A percentile compares a stretch with the other conserved stretches of the same genome.
Conservation (phyloP, 2,329 filamentous ascomycete species). For the Juglanconis juglandina region DNA sequence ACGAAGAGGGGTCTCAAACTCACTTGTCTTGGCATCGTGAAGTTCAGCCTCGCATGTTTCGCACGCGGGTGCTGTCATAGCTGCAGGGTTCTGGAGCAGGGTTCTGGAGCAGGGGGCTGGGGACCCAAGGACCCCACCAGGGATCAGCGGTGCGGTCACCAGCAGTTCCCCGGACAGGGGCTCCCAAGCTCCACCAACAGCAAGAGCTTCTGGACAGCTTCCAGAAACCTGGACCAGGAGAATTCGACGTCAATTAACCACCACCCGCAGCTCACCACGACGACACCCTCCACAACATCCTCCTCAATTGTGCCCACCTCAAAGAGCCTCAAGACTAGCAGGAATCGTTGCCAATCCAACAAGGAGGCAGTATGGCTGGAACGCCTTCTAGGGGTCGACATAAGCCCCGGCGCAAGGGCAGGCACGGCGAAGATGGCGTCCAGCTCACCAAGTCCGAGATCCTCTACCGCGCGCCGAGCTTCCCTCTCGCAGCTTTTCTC, state of each 20-base stretch:
- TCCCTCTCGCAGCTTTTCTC: constrained; percentile 89
- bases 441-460: constrained; percentile 36
- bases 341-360: not conserved
- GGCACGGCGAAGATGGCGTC: constrained; percentile 40
- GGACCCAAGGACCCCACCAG: not conserved
- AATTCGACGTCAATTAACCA: not conserved
- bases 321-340: not conserved
- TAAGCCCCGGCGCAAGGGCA: constrained; percentile 57
- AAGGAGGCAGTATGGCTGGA: constrained; percentile 40
- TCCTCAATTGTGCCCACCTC: not conserved
- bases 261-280: constrained; percentile 2
- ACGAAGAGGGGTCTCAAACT: constrained; percentile 1
- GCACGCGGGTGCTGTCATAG: constrained; percentile 4
- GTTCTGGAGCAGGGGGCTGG: not conserved
- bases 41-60: not conserved
- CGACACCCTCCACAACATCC: not conserved
- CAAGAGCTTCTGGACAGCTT: constrained; percentile 16
- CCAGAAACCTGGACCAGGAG: constrained; percentile 5
- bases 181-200: not conserved
- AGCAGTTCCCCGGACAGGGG: constrained; percentile 13
- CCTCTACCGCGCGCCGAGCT: constrained; percentile 63
- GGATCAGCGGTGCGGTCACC: not conserved
- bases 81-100: constrained; percentile 2
- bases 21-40: constrained; percentile 4
- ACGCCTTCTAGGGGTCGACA: constrained; percentile 48